Base-by-base conservation (phyloP, 352 stramenopile genomes). In the Phytophthora aleatoria region DNA sequence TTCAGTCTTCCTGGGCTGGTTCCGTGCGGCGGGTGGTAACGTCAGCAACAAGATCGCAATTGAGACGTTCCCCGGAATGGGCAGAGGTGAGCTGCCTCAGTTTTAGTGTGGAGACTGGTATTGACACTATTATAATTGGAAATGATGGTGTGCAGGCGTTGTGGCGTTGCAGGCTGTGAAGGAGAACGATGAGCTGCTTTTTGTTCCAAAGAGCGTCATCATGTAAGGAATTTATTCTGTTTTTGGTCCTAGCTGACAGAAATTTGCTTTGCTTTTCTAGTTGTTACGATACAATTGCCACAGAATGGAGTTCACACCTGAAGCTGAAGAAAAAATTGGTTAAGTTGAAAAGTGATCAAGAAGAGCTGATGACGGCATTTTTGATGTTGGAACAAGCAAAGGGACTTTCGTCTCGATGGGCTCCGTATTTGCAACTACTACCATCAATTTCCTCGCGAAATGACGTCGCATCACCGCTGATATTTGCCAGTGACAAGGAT, bases 321-420 rank as follows among this genome's bases (percentile, higher is more conserved):
- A 67, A 67, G 3, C 52, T 89, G 24, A 54, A 64, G n/a, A 39
- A 62, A 11, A 83, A 76, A 26, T 71, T 89, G 38, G 27, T 41
- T 12, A 76, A 76, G 26, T 52, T 91, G 3, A 11, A 60, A 15
- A 49, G 62, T 1, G 56, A 74, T 12, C 61, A 72, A 30, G 77
- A 90, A 30, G 85, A 90, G 50, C 47, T 91, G 15, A 45, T 93
- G 26, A 86, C 83, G 0, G 81, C 79, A 20, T 92, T 91, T 54
- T 45, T 93, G 42, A 7, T 93, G 24, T 33, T 86, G 10, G 81
- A 93, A 38, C 64, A 80, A 45, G 57, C 70, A 51, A 76, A 88
- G 30, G 57, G 69, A 1, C 5, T 49, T 3, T 49, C 42, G 9
- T 92, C 85, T 4, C 57, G 12, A 0, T 93, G 85, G 83, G 53